Percentiles rank a stretch among this genome's conserved stretches.
These are phyloP conservation scores for Amanita pallidorosea DNA, from an alignment of 768 basidiomycete genomes.

Conservation along the genomic window DNA sequence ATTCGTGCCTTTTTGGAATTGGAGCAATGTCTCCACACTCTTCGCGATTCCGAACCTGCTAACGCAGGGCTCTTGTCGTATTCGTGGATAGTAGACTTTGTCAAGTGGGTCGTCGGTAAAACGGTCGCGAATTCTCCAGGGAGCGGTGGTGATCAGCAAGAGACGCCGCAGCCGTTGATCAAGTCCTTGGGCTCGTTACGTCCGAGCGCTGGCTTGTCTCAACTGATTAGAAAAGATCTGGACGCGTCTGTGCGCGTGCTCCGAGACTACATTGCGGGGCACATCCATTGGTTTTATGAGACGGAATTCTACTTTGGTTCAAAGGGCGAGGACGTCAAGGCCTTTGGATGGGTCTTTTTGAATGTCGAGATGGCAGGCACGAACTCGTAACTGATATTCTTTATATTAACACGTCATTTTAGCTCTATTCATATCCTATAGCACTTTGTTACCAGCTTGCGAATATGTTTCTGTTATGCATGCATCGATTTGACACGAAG, in stretches of 20 bases:
- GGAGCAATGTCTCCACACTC: slow-evolving; percentile 14
- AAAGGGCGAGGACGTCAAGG: slow-evolving; percentile 44
- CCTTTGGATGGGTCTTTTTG: slow-evolving; percentile 48
- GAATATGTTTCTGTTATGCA: too few relatives aligned
- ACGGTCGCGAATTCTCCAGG: not conserved
- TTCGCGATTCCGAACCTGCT: slow-evolving; percentile 9
- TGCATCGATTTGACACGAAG: too few relatives aligned
- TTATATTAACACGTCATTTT: too few relatives aligned
- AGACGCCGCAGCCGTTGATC: slow-evolving; percentile 2
- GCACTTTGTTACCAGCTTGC: too few relatives aligned
- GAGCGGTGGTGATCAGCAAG: slow-evolving; percentile 9
- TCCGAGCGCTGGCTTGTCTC: slow-evolving; percentile 7
- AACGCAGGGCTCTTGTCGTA: slow-evolving; percentile 2
- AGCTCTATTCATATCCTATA: too few relatives aligned
- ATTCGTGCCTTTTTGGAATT: slow-evolving; percentile 22
- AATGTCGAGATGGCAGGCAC: too few relatives aligned
- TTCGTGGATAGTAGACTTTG: not conserved
- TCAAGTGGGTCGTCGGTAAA: not conserved
- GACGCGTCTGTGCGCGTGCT: slow-evolving; percentile 36
- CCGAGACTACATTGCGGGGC: slow-evolving; percentile 44
- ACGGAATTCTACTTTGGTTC: slow-evolving; percentile 50
- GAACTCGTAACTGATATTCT: too few relatives aligned
- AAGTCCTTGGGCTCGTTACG: slow-evolving; percentile 1
- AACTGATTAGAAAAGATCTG: slow-evolving; percentile 7
- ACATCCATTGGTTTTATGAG: slow-evolving; percentile 58